phyloP scores from a whole-genome alignment of 1,284 basidiomycete genomes.

The Apiotrichum gamsii region DNA sequence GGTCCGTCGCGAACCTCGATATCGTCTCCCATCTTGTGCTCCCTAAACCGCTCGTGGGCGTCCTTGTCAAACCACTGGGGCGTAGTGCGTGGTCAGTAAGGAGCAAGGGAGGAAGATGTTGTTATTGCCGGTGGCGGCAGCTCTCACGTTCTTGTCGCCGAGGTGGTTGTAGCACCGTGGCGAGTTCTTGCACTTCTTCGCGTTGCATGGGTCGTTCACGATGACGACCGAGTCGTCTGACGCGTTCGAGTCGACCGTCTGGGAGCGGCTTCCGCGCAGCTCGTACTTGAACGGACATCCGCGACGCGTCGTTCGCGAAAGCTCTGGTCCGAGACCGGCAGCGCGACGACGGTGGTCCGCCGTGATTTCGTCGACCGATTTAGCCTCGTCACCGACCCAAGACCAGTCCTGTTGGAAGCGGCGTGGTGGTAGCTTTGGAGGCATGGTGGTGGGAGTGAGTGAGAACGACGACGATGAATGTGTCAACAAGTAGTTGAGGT shows the following conservation, averaged over 20 bases:
- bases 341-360: constrained; percentile 58
- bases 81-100: too few species aligned
- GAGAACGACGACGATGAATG: not conserved
- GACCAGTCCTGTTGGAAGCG: constrained; percentile 53
- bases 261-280: not conserved
- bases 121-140: constrained; percentile 55
- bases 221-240: not conserved
- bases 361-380: constrained; percentile 56
- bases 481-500: too few species aligned
- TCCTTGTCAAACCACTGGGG: constrained; percentile 53
- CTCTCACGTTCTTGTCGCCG: constrained; percentile 58
- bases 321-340: constrained; percentile 64
- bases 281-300: not conserved
- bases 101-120: too few species aligned
- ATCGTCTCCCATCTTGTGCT: constrained; percentile 54
- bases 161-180: constrained; percentile 79
- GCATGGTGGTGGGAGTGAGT: not conserved
- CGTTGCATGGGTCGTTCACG: constrained; percentile 51
- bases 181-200: constrained; percentile 62
- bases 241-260: not conserved
- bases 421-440: not conserved
- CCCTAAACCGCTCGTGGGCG: constrained; percentile 56
- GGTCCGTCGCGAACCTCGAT: constrained; percentile 57
- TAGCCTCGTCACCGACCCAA: constrained; percentile 66
- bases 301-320: not conserved